Base-by-base conservation (phyloP, 805 yeast species). In the Yarrowia osloensis region DNA sequence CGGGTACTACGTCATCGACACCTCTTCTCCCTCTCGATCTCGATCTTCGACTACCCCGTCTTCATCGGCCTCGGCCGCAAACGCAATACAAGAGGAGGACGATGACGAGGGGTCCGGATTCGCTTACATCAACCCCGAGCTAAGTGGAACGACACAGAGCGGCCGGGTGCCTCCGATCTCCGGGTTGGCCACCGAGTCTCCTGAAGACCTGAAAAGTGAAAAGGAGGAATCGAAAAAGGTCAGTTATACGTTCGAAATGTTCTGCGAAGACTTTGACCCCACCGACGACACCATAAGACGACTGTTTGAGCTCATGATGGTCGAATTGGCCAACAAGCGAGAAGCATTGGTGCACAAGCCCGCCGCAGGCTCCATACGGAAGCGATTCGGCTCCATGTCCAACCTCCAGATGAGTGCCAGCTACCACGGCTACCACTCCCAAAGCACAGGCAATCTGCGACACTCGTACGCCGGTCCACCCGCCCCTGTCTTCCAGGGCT, bases 91-190 rank as follows among this genome's bases (percentile, higher is more conserved):
- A 15, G 66, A 61, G 66, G 66, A 61, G 54, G 65, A 57, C 9
- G 65, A 55, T 37, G 52, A 42, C 33, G 54, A 61, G 54, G 66
- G 66, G 31, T 61, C 66, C n/a, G 66, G 54, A 22, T 61, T 61
- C 24, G 66, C 66, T 11, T 61, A 61, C 42, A 61, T 61, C 66
- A 61, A 61, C 26, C 66, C 66, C 19, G 54, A 61, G 66, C 66
- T 61, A 4, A 61, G 66, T 22, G 66, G 54, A 21, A 26, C 40
- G 17, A 26, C 54, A 28, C 54, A 29, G 12, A 33, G 29, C 4
- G 44, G 54, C 7, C 66, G 66, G 11, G 31, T 28, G 3, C 33
- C 54, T 22, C 54, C 66, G 42, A 33, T 61, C 13, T 44, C 66
- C 7, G 66, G 66, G 8, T 13, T 61, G 54, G 66, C 66, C 29